Conservation (phyloP, 768 basidiomycete species). For the Macrolepiota dolichaula region DNA sequence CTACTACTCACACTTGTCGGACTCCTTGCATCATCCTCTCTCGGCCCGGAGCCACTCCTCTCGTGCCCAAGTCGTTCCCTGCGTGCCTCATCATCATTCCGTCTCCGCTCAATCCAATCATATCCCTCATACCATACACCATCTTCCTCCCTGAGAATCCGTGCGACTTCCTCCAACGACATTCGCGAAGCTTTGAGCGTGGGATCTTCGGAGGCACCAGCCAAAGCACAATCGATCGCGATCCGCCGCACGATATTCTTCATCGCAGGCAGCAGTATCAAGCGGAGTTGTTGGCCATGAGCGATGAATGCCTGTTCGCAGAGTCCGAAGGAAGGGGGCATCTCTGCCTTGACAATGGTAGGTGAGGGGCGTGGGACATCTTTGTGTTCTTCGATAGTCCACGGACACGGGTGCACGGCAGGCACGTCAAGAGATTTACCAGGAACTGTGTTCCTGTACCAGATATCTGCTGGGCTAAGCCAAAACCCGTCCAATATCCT, state of each 20-base stretch:
- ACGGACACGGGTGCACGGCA: slow-evolving; percentile 60
- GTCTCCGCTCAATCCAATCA: slow-evolving; percentile 57
- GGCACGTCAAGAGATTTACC: slow-evolving; percentile 34
- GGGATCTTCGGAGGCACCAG: slow-evolving; percentile 43
- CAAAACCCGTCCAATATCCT: slow-evolving; percentile 75
- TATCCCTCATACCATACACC: slow-evolving; percentile 72
- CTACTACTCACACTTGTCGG: slow-evolving; percentile 16
- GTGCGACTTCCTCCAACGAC: slow-evolving; percentile 58
- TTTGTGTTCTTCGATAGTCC: slow-evolving; percentile 40
- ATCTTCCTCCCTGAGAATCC: slow-evolving; percentile 54
- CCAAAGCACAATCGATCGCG: slow-evolving; percentile 58
- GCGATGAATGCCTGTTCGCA: slow-evolving; percentile 62
- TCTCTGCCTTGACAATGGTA: slow-evolving; percentile 44
- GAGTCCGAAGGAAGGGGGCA: slow-evolving; percentile 60
- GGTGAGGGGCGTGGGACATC: slow-evolving; percentile 40
- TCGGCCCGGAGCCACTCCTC: not conserved
- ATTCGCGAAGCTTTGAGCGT: slow-evolving; percentile 52
- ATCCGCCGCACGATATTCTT: slow-evolving; percentile 63
- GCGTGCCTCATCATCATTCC: slow-evolving; percentile 36
- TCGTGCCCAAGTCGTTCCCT: slow-evolving; percentile 33
- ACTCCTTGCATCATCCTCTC: slow-evolving; percentile 10
- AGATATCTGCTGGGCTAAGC: slow-evolving; percentile 71
- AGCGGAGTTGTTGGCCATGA: slow-evolving; percentile 55
- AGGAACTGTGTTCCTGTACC: slow-evolving; percentile 41
- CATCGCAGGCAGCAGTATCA: slow-evolving; percentile 63